Evolutionary conservation across 306 rosid genomes (phyloP), one percentile per base, ranked within the genome.

Genomic region (Geum urbanum): DNA sequence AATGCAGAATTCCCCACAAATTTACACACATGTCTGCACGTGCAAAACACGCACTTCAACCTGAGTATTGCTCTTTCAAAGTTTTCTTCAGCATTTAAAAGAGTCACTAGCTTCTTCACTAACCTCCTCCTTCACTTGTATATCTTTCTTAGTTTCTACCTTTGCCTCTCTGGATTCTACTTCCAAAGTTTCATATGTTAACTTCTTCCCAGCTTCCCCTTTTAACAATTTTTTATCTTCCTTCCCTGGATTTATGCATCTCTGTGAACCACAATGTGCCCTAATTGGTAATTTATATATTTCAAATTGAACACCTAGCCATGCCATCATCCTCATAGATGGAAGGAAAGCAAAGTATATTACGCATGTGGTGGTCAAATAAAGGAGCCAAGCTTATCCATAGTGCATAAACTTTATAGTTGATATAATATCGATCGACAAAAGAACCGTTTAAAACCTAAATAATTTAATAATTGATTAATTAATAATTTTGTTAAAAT

Each of bases 11-110:
- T 86, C 88, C 88, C 92, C 89, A 83, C 86, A 83, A 77, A 88
- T 85, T 88, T 84, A 74, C 84, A 86, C 92, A 85, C 91, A 78
- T 81, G 89, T 79, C 39, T 74, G 87, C 98, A 92, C 98, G 96
- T 92, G 96, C 88, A 41, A 41, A 59, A 84, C 92, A 79, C 84
- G 91, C 89, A 87, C 86, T 92, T 79, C 80, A 78, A 81, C 87
- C 83, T 77, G 70, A 73, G 80, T 40, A 66, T 20, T 55, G 40
- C 71, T 67, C 82, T 49, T 71, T 12, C 44, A 43, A 59, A 24
- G 27, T 24, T 24, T 24, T 24, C 41, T 27, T 44, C 16, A 52
- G 9, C 41, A 41, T 67, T 71, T 49, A 61, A 66, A 53, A 71
- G 51, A 61, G 16, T 74, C 71, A 80, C 61, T 74, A 45, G 43